Percentiles rank a stretch among this genome's conserved stretches.
Conservation (phyloP, 345 rosid species). For the Gossypium anomalum region DNA sequence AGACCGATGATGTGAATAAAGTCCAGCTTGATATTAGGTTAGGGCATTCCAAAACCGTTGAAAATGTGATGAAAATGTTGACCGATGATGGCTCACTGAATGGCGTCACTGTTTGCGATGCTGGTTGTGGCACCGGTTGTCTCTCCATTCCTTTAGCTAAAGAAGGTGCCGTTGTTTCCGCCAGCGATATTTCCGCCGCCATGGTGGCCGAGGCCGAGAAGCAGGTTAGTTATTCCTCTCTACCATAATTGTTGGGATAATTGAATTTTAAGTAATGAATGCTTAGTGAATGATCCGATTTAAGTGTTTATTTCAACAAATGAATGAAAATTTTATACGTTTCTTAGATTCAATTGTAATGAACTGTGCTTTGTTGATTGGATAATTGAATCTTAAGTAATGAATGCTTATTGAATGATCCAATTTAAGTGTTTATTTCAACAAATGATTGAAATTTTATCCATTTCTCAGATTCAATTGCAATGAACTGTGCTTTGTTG, state of each 20-base stretch:
- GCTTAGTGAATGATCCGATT: too few species aligned
- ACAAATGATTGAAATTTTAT: neutral
- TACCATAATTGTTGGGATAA: too few species aligned
- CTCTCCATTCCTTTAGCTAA: constrained; percentile 79
- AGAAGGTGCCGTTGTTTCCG: constrained; percentile 80
- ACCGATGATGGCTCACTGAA: constrained; percentile 64
- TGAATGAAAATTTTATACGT: too few species aligned
- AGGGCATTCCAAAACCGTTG: constrained; percentile 85
- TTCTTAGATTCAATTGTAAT: too few species aligned
- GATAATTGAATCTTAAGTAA: neutral
- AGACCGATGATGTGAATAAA: constrained; percentile 77
- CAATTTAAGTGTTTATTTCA: neutral
- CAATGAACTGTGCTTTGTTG: neutral
- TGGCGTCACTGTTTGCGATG: constrained; percentile 86
- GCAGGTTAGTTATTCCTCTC: constrained; percentile 36
- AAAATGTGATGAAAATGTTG: constrained; percentile 66
- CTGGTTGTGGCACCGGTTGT: constrained; percentile 84
- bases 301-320: too few species aligned
- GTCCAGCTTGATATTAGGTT: constrained; percentile 79
- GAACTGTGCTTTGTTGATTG: neutral
- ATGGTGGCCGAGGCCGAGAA: constrained; percentile 91
- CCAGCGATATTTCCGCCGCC: constrained; percentile 88
- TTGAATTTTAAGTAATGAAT: neutral
- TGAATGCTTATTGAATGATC: constrained; percentile 1
- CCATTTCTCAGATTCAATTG: neutral